Conservation (phyloP, 306 rosid species). For the Corylus avellana region DNA sequence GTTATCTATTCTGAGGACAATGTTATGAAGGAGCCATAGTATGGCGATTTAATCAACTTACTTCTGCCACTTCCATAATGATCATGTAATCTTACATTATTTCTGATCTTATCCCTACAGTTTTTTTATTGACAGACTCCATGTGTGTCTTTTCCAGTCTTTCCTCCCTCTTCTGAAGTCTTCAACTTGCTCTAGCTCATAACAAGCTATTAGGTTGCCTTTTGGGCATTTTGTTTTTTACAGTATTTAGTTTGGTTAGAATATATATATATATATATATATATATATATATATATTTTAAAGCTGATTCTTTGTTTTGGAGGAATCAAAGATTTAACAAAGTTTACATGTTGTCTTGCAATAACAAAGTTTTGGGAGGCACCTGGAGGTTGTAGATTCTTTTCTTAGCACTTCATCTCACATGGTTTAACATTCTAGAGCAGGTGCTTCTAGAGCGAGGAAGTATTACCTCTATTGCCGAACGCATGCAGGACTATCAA, state of each 20-base stretch:
- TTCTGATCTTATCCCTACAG: background rate
- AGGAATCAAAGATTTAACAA: background rate
- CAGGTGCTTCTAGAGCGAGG: conserved; percentile 75
- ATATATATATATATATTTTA: background rate
- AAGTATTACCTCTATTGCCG: conserved; percentile 42
- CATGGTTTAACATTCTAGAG: conserved; percentile 16
- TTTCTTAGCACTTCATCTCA: conserved; percentile 12
- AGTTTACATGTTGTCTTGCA: background rate
- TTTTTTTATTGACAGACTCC: background rate
- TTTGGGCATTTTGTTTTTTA: background rate
- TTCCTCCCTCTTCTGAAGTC: background rate
- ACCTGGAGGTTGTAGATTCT: conserved; percentile 4
- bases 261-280: background rate
- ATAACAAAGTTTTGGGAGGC: background rate
- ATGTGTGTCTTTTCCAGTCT: background rate
- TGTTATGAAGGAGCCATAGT: background rate
- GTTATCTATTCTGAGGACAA: background rate
- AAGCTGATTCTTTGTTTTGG: background rate
- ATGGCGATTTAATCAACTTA: background rate
- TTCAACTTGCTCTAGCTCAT: background rate
- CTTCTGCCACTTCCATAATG: background rate
- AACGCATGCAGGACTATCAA: conserved; percentile 79
- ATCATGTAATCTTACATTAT: background rate
- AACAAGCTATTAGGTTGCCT: background rate
- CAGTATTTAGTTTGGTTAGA: background rate